These are phyloP conservation scores for Brassica incana DNA, from an alignment of 345 rosid species.

Conservation along the genomic window DNA sequence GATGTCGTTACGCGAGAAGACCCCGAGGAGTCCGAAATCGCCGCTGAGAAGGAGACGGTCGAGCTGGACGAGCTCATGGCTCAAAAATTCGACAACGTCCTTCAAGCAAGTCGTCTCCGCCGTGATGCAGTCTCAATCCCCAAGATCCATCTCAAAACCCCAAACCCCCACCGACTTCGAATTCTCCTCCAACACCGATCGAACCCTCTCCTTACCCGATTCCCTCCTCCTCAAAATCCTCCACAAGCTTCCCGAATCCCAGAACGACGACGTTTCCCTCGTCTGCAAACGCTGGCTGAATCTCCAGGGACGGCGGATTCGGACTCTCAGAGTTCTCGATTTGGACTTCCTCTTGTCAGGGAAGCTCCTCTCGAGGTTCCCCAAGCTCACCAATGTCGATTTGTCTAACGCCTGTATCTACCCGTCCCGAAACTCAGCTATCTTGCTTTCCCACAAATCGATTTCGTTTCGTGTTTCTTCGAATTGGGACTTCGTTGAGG, in stretches of 20 bases:
- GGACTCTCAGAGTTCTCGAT: constrained; percentile 55
- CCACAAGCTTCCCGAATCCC: constrained; percentile 57
- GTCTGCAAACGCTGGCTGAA: constrained; percentile 87
- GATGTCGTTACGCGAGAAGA: constrained; percentile 59
- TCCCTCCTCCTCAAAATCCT: constrained; percentile 72
- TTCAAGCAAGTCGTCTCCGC: constrained; percentile 59
- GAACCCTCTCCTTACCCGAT: constrained; percentile 69
- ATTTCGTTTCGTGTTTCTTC: constrained; percentile 47
- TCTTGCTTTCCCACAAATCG: constrained; percentile 49
- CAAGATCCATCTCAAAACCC: constrained; percentile 47
- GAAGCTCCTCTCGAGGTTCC: constrained; percentile 62
- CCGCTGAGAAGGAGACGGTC: constrained; percentile 49
- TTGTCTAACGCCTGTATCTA: constrained; percentile 51
- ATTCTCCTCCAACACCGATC: constrained; percentile 49
- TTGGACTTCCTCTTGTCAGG: constrained; percentile 79
- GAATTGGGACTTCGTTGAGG: constrained; percentile 47
- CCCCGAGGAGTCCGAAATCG: constrained; percentile 45
- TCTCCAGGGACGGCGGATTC: constrained; percentile 71
- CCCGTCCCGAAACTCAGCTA: constrained; percentile 49
- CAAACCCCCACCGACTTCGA: constrained; percentile 33
- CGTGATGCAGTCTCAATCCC: constrained; percentile 48
- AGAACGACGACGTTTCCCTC: constrained; percentile 48
- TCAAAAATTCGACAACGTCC: constrained; percentile 49
- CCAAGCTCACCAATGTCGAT: constrained; percentile 62
- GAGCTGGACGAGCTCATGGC: constrained; percentile 65